Percentiles rank a stretch among this genome's conserved stretches.
Evolutionary conservation across 169 alveolate species (phyloP).

Genomic region (Plasmodium vivax): DNA sequence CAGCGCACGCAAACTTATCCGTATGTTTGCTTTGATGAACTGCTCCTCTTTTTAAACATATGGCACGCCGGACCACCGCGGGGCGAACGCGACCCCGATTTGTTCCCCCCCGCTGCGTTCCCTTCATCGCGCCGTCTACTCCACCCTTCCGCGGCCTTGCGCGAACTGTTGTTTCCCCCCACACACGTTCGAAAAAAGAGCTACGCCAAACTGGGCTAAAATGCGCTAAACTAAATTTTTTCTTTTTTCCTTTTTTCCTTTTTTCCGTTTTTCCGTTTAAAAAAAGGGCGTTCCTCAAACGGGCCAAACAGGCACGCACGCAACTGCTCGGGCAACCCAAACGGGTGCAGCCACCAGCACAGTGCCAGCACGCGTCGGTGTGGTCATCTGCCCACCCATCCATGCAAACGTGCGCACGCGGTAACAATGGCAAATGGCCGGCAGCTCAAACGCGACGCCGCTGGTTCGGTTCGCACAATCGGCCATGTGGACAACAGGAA

Average conservation of each 20-base stretch:
- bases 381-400: not conserved
- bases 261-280: not conserved
- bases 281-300: not conserved
- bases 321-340: not conserved
- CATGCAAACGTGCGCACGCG: not conserved
- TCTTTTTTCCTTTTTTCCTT: too few species aligned
- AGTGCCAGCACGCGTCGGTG: not conserved
- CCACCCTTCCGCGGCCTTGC: not conserved
- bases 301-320: not conserved
- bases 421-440: not conserved
- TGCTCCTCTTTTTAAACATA: not conserved
- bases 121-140: not conserved
- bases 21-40: not conserved
- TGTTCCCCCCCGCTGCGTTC: not conserved
- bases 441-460: not conserved
- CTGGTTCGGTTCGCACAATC: not conserved
- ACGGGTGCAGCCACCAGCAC: not conserved
- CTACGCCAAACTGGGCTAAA: not conserved
- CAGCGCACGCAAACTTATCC: not conserved
- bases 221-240: not conserved
- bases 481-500: not conserved
- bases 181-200: not conserved
- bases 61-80: not conserved
- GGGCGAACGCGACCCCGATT: not conserved
- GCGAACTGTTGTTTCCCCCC: not conserved